Conservation (phyloP, 148 eudicot species). For the Spergularia bocconei region DNA sequence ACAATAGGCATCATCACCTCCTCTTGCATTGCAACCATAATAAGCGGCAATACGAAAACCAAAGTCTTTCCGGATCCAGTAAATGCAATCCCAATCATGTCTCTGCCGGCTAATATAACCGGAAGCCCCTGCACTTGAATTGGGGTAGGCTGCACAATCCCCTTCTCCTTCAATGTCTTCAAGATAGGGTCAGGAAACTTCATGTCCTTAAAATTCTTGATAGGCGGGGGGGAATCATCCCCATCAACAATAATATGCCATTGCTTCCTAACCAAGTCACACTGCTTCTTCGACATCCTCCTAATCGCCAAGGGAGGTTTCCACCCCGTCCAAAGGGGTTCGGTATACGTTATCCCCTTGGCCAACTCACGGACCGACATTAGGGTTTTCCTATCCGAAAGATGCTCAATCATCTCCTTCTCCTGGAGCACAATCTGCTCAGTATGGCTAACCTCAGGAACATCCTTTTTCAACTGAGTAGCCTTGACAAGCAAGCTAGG, state of each 20-base stretch:
- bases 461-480: constrained; percentile 66
- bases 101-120: constrained; percentile 74
- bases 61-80: constrained; percentile 90
- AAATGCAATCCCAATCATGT: constrained; percentile 90
- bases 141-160: constrained; percentile 76
- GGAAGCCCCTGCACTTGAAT: constrained; percentile 90
- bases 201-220: constrained; percentile 85
- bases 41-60: constrained; percentile 75
- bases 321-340: constrained; percentile 74
- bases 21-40: constrained; percentile 85
- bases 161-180: constrained; percentile 52
- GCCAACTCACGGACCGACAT: constrained; percentile 90
- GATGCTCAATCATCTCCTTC: constrained; percentile 82
- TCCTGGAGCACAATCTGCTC: constrained; percentile 64
- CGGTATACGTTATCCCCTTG: constrained; percentile 74
- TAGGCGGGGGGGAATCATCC: constrained; percentile 78
- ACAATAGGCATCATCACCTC: constrained; percentile 83
- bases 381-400: constrained; percentile 67
- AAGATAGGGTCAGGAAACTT: constrained; percentile 68
- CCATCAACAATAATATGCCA: constrained; percentile 92
- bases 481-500: constrained; percentile 68
- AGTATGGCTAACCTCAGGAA: constrained; percentile 60
- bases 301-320: constrained; percentile 30
- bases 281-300: constrained; percentile 43
- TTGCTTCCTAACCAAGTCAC: constrained; percentile 61